Conservation (phyloP, 768 basidiomycete genomes). For the Kwoniella sp. region DNA sequence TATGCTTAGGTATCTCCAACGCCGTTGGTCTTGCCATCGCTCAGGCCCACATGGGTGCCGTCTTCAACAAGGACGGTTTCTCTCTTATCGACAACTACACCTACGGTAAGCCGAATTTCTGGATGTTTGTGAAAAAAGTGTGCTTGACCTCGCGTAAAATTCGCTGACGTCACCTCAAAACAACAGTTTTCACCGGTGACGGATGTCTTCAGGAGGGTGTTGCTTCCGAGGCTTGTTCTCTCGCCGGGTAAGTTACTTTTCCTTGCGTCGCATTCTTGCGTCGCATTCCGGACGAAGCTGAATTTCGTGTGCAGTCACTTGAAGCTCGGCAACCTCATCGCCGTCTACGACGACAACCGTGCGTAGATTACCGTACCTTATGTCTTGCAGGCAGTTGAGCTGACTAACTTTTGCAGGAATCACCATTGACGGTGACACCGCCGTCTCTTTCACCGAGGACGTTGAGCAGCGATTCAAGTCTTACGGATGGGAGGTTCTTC, state of each 20-base stretch:
- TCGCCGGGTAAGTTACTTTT: slow-evolving; percentile 73
- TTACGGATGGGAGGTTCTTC: slow-evolving; percentile 92
- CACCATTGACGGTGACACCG: slow-evolving; percentile 93
- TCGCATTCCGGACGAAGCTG: no score
- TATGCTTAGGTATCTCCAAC: slow-evolving; percentile 73
- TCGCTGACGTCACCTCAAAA: slow-evolving; percentile 59
- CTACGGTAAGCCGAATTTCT: slow-evolving; percentile 66
- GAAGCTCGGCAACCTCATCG: slow-evolving; percentile 88
- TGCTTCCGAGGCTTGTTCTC: slow-evolving; percentile 84
- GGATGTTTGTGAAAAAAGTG: not conserved
- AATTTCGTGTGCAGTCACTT: slow-evolving; percentile 64
- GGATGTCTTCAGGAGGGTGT: slow-evolving; percentile 98
- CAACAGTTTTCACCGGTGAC: slow-evolving; percentile 73
- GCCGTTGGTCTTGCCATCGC: slow-evolving; percentile 92
- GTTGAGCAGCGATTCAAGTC: slow-evolving; percentile 83
- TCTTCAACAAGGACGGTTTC: slow-evolving; percentile 84
- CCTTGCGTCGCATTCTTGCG: no score
- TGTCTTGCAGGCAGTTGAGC: not conserved
- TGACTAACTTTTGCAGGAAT: slow-evolving; percentile 66
- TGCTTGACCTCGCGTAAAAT: slow-evolving; percentile 19
- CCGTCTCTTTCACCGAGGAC: slow-evolving; percentile 90
- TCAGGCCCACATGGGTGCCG: slow-evolving; percentile 84
- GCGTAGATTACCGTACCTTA: slow-evolving; percentile 53
- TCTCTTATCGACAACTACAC: slow-evolving; percentile 79
- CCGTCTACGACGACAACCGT: slow-evolving; percentile 96